Conservation (phyloP, 495 filamentous ascomycete species). For the Aspergillus mulundensis region DNA sequence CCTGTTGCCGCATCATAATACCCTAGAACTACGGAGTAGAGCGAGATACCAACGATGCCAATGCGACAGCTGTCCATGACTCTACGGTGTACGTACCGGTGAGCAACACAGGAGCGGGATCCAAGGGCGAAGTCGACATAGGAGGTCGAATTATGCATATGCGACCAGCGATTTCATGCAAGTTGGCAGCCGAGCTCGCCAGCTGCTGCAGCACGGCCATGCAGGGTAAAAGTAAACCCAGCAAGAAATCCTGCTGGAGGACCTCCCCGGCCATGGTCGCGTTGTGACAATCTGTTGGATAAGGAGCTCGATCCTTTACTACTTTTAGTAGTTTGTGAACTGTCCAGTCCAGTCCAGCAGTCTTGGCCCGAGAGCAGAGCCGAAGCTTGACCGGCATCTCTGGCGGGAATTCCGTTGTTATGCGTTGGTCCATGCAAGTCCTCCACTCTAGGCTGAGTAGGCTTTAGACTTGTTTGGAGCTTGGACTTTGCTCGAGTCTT, state of each 20-base stretch:
- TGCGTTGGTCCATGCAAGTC: not conserved
- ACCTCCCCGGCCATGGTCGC: not conserved
- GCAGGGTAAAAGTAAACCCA: not conserved
- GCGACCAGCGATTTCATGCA: not conserved
- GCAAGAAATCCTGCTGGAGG: not conserved
- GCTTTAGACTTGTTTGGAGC: constrained; percentile 4
- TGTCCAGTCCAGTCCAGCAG: not conserved
- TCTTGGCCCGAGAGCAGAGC: constrained; percentile 6
- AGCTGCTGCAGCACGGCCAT: not conserved
- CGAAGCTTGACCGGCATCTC: constrained; percentile 7
- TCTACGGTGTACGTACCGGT: not conserved
- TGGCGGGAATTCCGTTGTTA: constrained; percentile 1
- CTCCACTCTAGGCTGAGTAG: constrained; percentile 9
- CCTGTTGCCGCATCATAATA: too few species aligned
- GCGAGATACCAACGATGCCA: not conserved
- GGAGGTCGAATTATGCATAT: not conserved
- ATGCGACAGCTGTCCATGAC: not conserved
- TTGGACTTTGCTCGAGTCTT: not conserved
- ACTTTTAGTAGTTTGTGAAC: not conserved
- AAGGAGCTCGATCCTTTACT: not conserved
- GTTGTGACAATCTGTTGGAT: not conserved
- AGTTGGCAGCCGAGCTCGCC: not conserved
- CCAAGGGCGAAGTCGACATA: not conserved
- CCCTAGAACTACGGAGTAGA: too few species aligned
- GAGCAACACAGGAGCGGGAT: not conserved